Evolutionary conservation across 495 filamentous ascomycete genomes (phyloP).

Genomic region (Tuber brumale): DNA sequence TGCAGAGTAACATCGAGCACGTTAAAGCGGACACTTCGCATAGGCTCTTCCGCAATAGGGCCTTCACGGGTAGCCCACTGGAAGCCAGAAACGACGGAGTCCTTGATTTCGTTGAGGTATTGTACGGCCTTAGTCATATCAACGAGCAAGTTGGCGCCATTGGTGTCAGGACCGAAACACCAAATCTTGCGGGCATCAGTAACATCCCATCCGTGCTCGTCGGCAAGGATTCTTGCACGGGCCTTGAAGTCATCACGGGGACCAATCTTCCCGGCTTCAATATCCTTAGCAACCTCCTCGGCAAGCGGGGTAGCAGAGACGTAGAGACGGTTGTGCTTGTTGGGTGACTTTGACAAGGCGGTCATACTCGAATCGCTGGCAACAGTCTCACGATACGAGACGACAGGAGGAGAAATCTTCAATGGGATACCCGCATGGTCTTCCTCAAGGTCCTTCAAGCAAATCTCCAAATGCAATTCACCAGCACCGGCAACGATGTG

Average conservation of each 20-base stretch:
- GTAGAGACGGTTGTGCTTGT: conserved; percentile 99
- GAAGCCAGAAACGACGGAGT: conserved; percentile 99
- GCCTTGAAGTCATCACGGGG: conserved; percentile 99
- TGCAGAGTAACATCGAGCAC: conserved; percentile 99
- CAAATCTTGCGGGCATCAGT: conserved; percentile 99
- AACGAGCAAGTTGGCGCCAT: conserved; percentile 93
- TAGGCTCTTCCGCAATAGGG: conserved; percentile 94
- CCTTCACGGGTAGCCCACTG: conserved; percentile 99
- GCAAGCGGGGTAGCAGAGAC: conserved; percentile 79
- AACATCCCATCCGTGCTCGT: conserved; percentile 98
- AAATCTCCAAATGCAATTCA: conserved; percentile 99
- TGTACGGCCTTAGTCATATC: conserved; percentile 99
- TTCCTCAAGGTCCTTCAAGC: conserved; percentile 99
- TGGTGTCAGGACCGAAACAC: conserved; percentile 98
- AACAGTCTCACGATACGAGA: conserved; percentile 96
- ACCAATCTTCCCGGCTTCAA: conserved; percentile 84
- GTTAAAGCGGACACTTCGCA: conserved; percentile 96
- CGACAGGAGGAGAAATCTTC: conserved; percentile 92
- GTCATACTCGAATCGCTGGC: conserved; percentile 75
- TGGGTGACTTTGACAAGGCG: conserved; percentile 97
- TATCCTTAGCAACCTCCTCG: conserved; percentile 84
- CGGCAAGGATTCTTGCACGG: conserved; percentile 91
- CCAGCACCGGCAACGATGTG: conserved; percentile 98
- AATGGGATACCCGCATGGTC: conserved; percentile 98
- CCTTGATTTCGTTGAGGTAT: conserved; percentile 99